Base-by-base conservation (phyloP, 1,139 yeast species). In the Petasospora rhodanensis region DNA sequence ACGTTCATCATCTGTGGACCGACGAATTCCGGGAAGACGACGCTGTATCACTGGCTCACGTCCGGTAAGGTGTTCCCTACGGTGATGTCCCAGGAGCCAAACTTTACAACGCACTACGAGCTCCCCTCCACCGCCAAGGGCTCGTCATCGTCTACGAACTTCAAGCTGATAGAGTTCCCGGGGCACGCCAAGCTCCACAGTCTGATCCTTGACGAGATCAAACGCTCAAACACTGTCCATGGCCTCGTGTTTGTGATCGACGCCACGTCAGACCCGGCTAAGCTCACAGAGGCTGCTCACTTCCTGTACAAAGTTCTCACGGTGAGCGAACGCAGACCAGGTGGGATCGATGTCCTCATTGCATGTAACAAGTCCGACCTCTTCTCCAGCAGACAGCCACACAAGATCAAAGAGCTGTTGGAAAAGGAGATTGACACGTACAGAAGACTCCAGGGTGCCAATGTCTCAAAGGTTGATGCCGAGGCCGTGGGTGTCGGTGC, bases 351-450 rank as follows among this genome's bases (percentile, higher is more conserved):
- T 53, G 64, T 80, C 32, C 62, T 84, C 37, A 62, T 89, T 46
- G 93, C 89, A 18, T 76, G 89, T 40, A 91, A 89, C 61, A 87
- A 87, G 55, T 70, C 71, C 28, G 97, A 91, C 51, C 70, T 79
- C 31, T 91, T 91, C 61, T 85, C 85, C 46, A 75, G 94, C 13
- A 72, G 85, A 43, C 91, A 93, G 14, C 67, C 78, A 7, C 54
- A 59, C 34, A 77, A 80, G 50, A 69, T 89, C 34, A 69, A 65
- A 46, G 62, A 63, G 16, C 55, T 76, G 26, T 57, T 89, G 37
- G 91, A 83, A 51, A 42, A 54, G 6, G 94, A 84, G 53, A 70
- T 89, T 46, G 70, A 74, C 32, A 68, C 66, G 35, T 64, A 79
- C 37, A 68, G 83, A 39, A 62, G 51, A 49, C 61, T 67, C 51